These are phyloP conservation scores for Argentina anserina DNA, from an alignment of 306 rosid genomes.

Conservation along the genomic window DNA sequence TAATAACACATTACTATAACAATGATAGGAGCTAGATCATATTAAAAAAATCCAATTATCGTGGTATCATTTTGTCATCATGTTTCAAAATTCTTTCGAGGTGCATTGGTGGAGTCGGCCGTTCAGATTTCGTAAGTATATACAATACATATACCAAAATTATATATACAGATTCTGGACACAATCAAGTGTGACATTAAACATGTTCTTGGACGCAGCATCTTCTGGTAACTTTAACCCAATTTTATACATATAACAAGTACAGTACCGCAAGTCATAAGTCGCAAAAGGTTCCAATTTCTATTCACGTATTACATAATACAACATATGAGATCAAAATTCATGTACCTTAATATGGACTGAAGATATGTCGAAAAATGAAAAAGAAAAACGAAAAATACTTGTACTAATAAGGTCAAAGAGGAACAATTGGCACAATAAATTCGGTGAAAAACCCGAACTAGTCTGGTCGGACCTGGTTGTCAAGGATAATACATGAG, in stretches of 20 bases:
- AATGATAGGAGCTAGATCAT: not conserved
- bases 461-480: not conserved
- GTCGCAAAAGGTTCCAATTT: not conserved
- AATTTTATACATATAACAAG: not conserved
- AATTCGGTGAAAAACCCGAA: not conserved
- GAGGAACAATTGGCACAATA: constrained; percentile 20
- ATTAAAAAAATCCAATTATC: no score
- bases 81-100: not conserved
- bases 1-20: no score
- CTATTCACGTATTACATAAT: constrained; percentile 33
- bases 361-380: not conserved
- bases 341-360: constrained; percentile 25
- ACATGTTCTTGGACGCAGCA: not conserved
- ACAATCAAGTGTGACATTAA: not conserved
- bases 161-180: not conserved
- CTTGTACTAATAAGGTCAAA: constrained; percentile 12
- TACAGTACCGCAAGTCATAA: not conserved
- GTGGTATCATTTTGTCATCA: no score
- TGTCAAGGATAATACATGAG: constrained; percentile 63
- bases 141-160: no score
- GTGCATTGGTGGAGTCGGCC: no score
- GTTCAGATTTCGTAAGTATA: no score
- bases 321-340: constrained; percentile 36
- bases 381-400: not conserved
- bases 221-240: not conserved